A percentile compares a stretch with the other conserved stretches of the same genome.
Evolutionary conservation across 495 filamentous ascomycete genomes (phyloP).

Genomic region (Penicillium riverlandense): DNA sequence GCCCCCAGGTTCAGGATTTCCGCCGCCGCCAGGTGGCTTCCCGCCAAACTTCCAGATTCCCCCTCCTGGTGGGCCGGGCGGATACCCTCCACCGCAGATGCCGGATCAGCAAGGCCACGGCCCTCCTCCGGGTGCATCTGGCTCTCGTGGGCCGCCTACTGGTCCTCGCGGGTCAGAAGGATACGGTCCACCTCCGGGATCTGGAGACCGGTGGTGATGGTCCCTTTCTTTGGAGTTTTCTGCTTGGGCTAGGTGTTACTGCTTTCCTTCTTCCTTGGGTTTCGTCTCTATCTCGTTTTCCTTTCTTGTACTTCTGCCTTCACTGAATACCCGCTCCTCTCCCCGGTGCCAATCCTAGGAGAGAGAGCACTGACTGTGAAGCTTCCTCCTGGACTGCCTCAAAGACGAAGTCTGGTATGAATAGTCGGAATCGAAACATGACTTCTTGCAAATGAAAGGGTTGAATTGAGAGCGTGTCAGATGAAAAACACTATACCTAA

Average conservation of each 20-base stretch:
- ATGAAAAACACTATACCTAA: no score
- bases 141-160: conserved; percentile 15
- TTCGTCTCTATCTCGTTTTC: background rate
- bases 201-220: conserved; percentile 19
- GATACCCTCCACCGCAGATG: conserved; percentile 20
- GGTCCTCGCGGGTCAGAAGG: conserved; percentile 28
- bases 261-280: conserved; percentile 2
- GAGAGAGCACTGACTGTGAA: no score
- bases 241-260: background rate
- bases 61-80: conserved; percentile 26
- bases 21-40: conserved; percentile 56
- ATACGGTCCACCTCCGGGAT: conserved; percentile 17
- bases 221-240: background rate
- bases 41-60: conserved; percentile 46
- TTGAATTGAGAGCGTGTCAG: no score
- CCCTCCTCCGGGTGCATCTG: conserved; percentile 11
- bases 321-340: no score
- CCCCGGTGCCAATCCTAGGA: no score
- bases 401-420: no score
- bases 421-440: no score
- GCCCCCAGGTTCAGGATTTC: conserved; percentile 42
- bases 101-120: conserved; percentile 16
- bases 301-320: conserved; percentile 1
- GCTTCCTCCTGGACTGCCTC: no score
- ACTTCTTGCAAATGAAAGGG: no score